Conservation (phyloP, 805 yeast genomes). For the Naumovozyma castellii region DNA sequence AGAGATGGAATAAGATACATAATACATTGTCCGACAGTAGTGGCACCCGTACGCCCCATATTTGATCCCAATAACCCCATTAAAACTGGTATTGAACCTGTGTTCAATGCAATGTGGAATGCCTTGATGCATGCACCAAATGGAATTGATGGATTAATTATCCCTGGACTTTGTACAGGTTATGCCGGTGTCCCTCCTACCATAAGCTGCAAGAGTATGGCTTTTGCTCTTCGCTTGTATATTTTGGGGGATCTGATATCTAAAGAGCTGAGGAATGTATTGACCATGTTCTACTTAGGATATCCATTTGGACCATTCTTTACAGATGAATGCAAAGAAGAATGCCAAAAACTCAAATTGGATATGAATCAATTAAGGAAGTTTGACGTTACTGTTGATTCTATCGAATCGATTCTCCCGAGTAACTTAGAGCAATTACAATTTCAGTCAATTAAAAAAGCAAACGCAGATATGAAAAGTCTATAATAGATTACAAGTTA, state of each 20-base stretch:
- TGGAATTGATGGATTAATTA: slow-evolving; percentile 17
- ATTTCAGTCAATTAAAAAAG: background rate
- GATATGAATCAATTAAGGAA: slow-evolving; percentile 7
- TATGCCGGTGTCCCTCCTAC: slow-evolving; percentile 25
- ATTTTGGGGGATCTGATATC: slow-evolving; percentile 12
- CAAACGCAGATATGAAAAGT: background rate
- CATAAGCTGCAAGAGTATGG: slow-evolving; percentile 23
- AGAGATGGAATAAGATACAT: slow-evolving; percentile 15
- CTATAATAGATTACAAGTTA: background rate
- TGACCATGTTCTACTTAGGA: slow-evolving; percentile 24
- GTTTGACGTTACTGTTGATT: slow-evolving; percentile 13
- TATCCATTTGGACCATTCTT: slow-evolving; percentile 18
- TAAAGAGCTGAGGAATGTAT: slow-evolving; percentile 13
- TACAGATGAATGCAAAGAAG: slow-evolving; percentile 11
- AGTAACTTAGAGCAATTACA: background rate
- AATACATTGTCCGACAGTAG: slow-evolving; percentile 28
- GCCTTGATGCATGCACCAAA: slow-evolving; percentile 15
- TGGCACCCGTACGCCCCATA: slow-evolving; percentile 18
- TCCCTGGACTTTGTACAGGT: slow-evolving; percentile 29
- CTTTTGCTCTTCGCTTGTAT: slow-evolving; percentile 22
- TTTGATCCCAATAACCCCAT: slow-evolving; percentile 11
- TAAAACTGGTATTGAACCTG: slow-evolving; percentile 20
- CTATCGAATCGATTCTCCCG: slow-evolving; percentile 16
- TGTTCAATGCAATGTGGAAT: slow-evolving; percentile 25
- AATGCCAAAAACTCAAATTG: slow-evolving; percentile 15